A percentile compares a stretch with the other conserved stretches of the same genome.
Evolutionary conservation across 1,139 yeast species (phyloP).

Genomic region (Geotrichum candidum): DNA sequence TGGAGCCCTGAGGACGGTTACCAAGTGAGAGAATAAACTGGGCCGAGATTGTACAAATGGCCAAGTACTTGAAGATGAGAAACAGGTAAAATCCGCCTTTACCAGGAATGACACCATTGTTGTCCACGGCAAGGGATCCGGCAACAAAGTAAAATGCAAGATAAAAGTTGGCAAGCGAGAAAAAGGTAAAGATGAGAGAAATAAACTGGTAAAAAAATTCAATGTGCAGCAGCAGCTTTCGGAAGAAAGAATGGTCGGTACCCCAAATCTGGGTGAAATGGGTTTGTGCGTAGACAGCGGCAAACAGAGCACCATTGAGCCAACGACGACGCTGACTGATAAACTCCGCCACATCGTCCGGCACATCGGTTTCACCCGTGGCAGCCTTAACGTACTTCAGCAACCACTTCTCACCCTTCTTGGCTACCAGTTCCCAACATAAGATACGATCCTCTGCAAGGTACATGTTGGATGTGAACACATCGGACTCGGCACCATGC

Average conservation of each 20-base stretch:
- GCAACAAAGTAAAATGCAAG: constrained; percentile 89
- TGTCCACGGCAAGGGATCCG: constrained; percentile 59
- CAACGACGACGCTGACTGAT: constrained; percentile 94
- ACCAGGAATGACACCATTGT: constrained; percentile 48
- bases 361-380: constrained; percentile 96
- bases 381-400: constrained; percentile 89
- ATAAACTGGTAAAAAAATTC: constrained; percentile 81
- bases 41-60: constrained; percentile 74
- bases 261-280: constrained; percentile 77
- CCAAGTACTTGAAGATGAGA: constrained; percentile 75
- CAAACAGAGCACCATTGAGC: constrained; percentile 96
- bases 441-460: constrained; percentile 94
- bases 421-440: constrained; percentile 96
- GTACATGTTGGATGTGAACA: constrained; percentile 95
- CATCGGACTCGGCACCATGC: constrained; percentile 54
- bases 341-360: constrained; percentile 84
- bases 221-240: constrained; percentile 74
- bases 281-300: constrained; percentile 81
- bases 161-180: constrained; percentile 84
- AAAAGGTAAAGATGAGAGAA: constrained; percentile 74
- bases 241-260: constrained; percentile 71
- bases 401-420: constrained; percentile 82
- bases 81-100: constrained; percentile 66
- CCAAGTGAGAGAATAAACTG: constrained; percentile 91
- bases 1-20: constrained; percentile 91